Evolutionary conservation across 495 filamentous ascomycete genomes (phyloP), one percentile per base, ranked within the genome.

Genomic region (Xylaria sp.): DNA sequence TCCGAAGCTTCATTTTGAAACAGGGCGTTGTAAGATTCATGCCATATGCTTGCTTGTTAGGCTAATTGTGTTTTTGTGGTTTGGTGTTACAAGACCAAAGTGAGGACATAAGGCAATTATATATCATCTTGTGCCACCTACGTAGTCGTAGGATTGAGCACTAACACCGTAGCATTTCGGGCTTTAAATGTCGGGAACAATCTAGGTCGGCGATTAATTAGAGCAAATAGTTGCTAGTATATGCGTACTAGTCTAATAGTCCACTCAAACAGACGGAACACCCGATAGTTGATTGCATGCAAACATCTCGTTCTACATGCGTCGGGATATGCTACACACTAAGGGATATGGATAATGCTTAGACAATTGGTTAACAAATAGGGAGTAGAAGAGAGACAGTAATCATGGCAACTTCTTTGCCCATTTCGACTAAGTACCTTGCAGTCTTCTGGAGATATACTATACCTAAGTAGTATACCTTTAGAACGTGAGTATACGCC

Each of bases 1-100:
- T 44, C 43, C 0, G 15, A 11, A n/a, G 61, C 29, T 33, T 31
- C 41, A 62, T 52, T 35, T 35, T 66, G 46, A 66, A 66, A 52
- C 46, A 64, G 14, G 59, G 35, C 58, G 31, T 61, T 24, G 2
- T 35, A 29, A 58, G 29, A 17, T 31, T 58, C n/a, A 58, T 58
- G 53, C 53, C 53, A 58, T 19, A 58, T 52, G 21, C 48, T 52
- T 52, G 48, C 21, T 52, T 52, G 21, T 12, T 29, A 55, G 26
- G 52, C 12, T 1, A 53, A 15, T 3, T 29, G 3, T 29, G 24
- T n/a, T 26, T 26, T n/a, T n/a, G n/a, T n/a, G n/a, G 11, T 53
- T 26, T 55, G n/a, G n/a, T n/a, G 12, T 17, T 55, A 31, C 52
- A 53, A 14, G 3, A 29, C 8, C 1, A 29, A 24, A 53, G 24